These are phyloP conservation scores for Vanrija sp. DNA, from an alignment of 1,284 basidiomycete species.

Conservation along the genomic window DNA sequence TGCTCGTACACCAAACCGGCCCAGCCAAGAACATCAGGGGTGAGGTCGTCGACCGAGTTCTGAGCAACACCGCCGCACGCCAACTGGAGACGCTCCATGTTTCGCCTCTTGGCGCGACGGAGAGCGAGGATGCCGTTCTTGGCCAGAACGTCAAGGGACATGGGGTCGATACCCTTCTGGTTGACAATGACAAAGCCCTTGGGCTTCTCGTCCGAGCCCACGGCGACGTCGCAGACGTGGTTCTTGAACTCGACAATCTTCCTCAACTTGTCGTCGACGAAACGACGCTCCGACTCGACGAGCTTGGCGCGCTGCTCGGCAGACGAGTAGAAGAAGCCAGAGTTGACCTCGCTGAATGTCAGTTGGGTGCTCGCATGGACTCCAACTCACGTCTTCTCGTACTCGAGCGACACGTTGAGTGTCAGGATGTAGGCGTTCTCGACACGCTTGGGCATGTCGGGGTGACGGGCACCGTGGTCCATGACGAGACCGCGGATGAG, in stretches of 20 bases:
- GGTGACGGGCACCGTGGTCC: conserved; percentile 87
- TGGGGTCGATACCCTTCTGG: conserved; percentile 98
- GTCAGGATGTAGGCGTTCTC: conserved; percentile 96
- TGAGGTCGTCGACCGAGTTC: conserved; percentile 96
- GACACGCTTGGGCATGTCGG: conserved; percentile 98
- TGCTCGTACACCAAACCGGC: conserved; percentile 99
- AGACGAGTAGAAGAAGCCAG: conserved; percentile 98
- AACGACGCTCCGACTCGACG: conserved; percentile 92
- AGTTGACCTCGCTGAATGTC: conserved; percentile 85
- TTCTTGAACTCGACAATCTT: conserved; percentile 99
- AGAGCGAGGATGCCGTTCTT: conserved; percentile 96
- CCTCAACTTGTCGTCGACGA: conserved; percentile 89
- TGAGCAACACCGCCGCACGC: conserved; percentile 93
- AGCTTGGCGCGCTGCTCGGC: conserved; percentile 98
- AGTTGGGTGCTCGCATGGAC: neutral
- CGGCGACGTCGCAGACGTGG: conserved; percentile 85
- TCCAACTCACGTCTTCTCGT: conserved; percentile 90
- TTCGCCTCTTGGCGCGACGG: conserved; percentile 91
- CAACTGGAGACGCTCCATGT: conserved; percentile 93
- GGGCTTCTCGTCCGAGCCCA: conserved; percentile 59
- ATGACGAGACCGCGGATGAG: conserved; percentile 91
- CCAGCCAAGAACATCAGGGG: conserved; percentile 87
- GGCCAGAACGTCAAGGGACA: conserved; percentile 91
- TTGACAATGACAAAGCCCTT: conserved; percentile 96
- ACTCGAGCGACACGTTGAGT: conserved; percentile 96